These are phyloP conservation scores for Chlamydomonas reinhardtii DNA, from an alignment of 163 green algal genomes.

Conservation along the genomic window DNA sequence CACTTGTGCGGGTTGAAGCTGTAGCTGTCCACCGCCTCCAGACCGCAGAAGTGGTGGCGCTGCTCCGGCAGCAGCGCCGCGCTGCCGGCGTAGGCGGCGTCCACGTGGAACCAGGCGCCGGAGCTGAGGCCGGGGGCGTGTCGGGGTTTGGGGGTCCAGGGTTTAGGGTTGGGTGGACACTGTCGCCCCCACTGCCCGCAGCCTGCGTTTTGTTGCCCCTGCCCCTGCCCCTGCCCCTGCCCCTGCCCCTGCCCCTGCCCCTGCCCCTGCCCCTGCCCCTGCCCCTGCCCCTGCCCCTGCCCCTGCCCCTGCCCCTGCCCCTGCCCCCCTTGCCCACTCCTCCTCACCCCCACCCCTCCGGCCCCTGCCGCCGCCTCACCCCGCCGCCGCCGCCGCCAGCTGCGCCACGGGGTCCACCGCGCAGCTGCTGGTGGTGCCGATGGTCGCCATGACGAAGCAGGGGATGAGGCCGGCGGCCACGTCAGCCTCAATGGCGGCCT, in stretches of 20 bases:
- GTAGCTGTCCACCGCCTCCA: slow-evolving; percentile 77
- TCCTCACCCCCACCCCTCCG: too few relatives aligned
- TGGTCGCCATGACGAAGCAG: slow-evolving; percentile 81
- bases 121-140: not conserved
- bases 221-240: too few relatives aligned
- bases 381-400: slow-evolving; percentile 57
- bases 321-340: too few relatives aligned
- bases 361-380: not conserved
- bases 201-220: too few relatives aligned
- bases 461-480: slow-evolving; percentile 73
- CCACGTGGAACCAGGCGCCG: slow-evolving; percentile 82
- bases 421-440: slow-evolving; percentile 87
- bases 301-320: too few relatives aligned
- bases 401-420: slow-evolving; percentile 81
- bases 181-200: too few relatives aligned
- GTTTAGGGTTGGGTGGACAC: too few relatives aligned
- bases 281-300: too few relatives aligned
- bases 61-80: slow-evolving; percentile 78
- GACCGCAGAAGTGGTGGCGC: slow-evolving; percentile 60
- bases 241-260: too few relatives aligned
- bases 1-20: slow-evolving; percentile 89
- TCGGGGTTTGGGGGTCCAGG: not conserved
- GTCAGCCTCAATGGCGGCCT: slow-evolving; percentile 74
- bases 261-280: too few relatives aligned
- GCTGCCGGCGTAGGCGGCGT: slow-evolving; percentile 86